Evolutionary conservation across 306 rosid genomes (phyloP), one percentile per base, ranked within the genome.

Genomic region (Echinosophora koreensis): DNA sequence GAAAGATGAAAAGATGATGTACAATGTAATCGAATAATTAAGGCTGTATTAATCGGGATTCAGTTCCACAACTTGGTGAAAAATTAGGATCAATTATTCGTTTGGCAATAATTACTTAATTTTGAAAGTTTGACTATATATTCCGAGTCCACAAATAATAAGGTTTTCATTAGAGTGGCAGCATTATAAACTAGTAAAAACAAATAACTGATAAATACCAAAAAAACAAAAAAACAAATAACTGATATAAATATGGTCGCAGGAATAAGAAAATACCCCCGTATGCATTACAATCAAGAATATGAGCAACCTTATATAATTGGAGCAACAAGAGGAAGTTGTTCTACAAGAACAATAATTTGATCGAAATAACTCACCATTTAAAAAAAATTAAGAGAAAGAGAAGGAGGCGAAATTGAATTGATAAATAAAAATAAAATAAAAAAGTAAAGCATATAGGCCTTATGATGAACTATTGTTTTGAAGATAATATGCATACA

Each of bases 401-500:
- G 28, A 47, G 41, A 38, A 2, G 34, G 22, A 56, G 15, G 49
- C 34, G 0, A 69, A 59, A 75, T 37, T 63, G 65, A 64, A 70
- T 49, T 15, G 32, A 0, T 17, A 3, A 18, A 47, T 54, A 76
- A 12, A 12, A 12, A 47, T 7, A 39, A 39, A n/a, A n/a, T n/a
- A n/a, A n/a, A n/a, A n/a, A 69, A 62, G 44, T 15, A 22, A 76
- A 1, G 52, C 70, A 69, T 44, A 41, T 18, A 69, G 7, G 28
- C 15, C 47, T 28, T 27, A 38, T 38, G 66, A 30, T 38, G 66
- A 30, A 62, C 69, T 76, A 54, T 62, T 69, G 39, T 17, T 41
- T 52, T 11, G 34, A 22, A 14, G 6, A 11, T 64, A 71, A 66
- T 27, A 76, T 54, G 64, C 69, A 55, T 64, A 77, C 75, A 71